Percentiles rank a stretch among this genome's conserved stretches.
Evolutionary conservation across 805 yeast genomes (phyloP).

Genomic region (Suhomyces sp.): DNA sequence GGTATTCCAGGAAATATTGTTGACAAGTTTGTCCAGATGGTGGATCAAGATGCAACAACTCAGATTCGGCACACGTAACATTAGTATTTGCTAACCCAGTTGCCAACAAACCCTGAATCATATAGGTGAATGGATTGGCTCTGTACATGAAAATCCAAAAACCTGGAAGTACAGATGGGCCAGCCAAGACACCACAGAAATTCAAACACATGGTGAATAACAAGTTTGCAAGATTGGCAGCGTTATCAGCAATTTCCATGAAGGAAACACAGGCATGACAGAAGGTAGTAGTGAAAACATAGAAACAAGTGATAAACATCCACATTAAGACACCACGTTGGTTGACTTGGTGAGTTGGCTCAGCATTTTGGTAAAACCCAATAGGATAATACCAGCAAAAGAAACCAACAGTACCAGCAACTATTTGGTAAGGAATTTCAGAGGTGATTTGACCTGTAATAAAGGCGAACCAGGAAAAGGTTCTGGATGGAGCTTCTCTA

Average conservation of each 20-base stretch:
- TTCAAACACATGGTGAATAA: constrained; percentile 61
- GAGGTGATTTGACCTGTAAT: constrained; percentile 60
- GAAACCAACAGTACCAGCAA: constrained; percentile 65
- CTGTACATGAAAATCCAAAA: constrained; percentile 87
- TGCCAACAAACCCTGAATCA: constrained; percentile 55
- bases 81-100: constrained; percentile 50
- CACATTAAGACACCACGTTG: constrained; percentile 62
- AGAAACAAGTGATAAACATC: constrained; percentile 44
- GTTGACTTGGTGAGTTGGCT: constrained; percentile 44
- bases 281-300: constrained; percentile 54
- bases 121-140: constrained; percentile 69
- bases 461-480: constrained; percentile 66
- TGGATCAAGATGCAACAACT: constrained; percentile 31
- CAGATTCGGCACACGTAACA: constrained; percentile 27
- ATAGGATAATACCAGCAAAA: constrained; percentile 42
- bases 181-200: constrained; percentile 77
- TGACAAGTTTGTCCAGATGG: constrained; percentile 67
- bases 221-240: constrained; percentile 58
- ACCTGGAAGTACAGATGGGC: constrained; percentile 63
- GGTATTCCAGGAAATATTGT: constrained; percentile 47
- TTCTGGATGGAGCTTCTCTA: constrained; percentile 71
- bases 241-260: constrained; percentile 57
- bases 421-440: constrained; percentile 64
- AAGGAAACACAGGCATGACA: constrained; percentile 63
- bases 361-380: constrained; percentile 47